Evolutionary conservation across 257 asterid species (phyloP).

Genomic region (Fraxinus cuspidata): DNA sequence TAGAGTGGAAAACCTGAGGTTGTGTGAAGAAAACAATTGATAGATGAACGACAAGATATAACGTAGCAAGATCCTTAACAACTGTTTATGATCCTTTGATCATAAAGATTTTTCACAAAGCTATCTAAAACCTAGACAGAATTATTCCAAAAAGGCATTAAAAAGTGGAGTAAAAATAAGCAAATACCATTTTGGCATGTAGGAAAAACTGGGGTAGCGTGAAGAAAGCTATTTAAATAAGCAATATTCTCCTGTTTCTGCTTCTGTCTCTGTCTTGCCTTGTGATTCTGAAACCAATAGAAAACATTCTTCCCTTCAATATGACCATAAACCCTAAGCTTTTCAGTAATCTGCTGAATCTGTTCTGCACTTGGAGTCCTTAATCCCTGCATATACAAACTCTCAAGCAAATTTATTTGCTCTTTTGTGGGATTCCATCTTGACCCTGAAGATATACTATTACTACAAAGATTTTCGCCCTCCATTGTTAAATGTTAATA

Average conservation of each 20-base stretch:
- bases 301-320: constrained; percentile 90
- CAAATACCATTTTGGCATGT: constrained; percentile 52
- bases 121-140: too few relatives aligned
- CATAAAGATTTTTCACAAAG: too few relatives aligned
- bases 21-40: too few relatives aligned
- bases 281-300: constrained; percentile 92
- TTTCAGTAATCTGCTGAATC: constrained; percentile 66
- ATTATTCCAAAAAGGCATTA: too few relatives aligned
- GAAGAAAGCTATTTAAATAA: constrained; percentile 47
- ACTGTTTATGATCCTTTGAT: too few relatives aligned
- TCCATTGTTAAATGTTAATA: constrained; percentile 32
- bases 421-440: constrained; percentile 94
- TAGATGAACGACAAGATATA: too few relatives aligned
- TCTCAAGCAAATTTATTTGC: constrained; percentile 75
- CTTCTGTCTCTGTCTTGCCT: constrained; percentile 93
- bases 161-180: neutral
- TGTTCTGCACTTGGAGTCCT: constrained; percentile 84
- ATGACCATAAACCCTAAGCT: constrained; percentile 67
- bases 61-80: too few relatives aligned
- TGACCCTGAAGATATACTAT: constrained; percentile 42
- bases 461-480: constrained; percentile 27
- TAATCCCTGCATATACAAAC: constrained; percentile 65
- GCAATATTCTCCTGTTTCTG: constrained; percentile 60
- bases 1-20: too few relatives aligned
- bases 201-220: constrained; percentile 32